Evolutionary conservation across 2,329 filamentous ascomycete species (phyloP).

Genomic region (Graphilbum fragrans): DNA sequence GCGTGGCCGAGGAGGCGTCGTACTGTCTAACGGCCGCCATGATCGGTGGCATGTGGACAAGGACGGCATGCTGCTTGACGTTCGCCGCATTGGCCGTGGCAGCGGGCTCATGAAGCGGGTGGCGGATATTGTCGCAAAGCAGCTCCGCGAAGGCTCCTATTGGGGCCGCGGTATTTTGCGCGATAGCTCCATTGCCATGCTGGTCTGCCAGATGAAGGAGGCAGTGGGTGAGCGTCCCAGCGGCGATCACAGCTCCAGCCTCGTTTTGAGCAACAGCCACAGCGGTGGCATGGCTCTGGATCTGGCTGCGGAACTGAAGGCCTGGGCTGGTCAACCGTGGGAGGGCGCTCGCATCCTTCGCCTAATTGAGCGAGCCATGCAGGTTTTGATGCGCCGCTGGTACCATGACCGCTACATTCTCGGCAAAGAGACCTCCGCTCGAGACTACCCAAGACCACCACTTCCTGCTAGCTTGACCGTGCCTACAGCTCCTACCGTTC

Average conservation of each 20-base stretch:
- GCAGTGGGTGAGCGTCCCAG: constrained; percentile 21
- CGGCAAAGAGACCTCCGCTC: constrained; percentile 36
- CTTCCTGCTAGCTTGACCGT: constrained; percentile 62
- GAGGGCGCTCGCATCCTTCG: constrained; percentile 79
- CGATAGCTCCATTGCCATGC: constrained; percentile 34
- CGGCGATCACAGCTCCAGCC: neutral
- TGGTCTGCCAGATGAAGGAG: constrained; percentile 33
- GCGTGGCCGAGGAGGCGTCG: constrained; percentile 76
- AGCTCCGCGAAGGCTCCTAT: constrained; percentile 70
- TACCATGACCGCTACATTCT: constrained; percentile 71
- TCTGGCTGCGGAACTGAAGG: constrained; percentile 27
- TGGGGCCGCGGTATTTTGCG: constrained; percentile 72
- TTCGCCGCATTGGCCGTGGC: constrained; percentile 42
- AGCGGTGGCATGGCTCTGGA: constrained; percentile 14
- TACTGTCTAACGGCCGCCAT: constrained; percentile 57
- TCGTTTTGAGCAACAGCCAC: neutral
- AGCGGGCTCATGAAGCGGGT: constrained; percentile 85
- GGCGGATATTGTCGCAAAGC: constrained; percentile 78
- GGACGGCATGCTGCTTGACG: constrained; percentile 69
- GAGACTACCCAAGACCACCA: constrained; percentile 58
- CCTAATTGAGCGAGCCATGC: constrained; percentile 74
- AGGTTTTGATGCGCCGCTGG: constrained; percentile 69
- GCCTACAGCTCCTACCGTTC: constrained; percentile 81
- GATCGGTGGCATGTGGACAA: constrained; percentile 94
- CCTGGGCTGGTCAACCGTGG: constrained; percentile 67